Percentiles rank a stretch among this genome's conserved stretches.
Conservation (phyloP, 768 basidiomycete species). For the Austroboletus eburneus region DNA sequence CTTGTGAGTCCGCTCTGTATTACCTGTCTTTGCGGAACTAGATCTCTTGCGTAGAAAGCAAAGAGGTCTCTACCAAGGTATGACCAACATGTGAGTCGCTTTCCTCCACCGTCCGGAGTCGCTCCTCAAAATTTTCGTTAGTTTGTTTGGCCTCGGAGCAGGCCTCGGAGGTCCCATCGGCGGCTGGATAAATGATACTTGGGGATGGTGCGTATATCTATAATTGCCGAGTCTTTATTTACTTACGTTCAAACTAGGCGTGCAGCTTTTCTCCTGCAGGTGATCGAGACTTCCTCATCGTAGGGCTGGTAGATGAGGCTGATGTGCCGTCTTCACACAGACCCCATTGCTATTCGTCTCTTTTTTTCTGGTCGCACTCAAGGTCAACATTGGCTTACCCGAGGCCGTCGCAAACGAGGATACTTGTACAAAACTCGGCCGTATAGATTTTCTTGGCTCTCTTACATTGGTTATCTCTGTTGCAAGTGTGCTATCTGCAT, state of each 20-base stretch:
- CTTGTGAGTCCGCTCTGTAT: slow-evolving; percentile 47
- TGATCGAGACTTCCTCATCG: slow-evolving; percentile 26
- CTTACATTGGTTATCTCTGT: slow-evolving; percentile 71
- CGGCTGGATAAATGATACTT: slow-evolving; percentile 79
- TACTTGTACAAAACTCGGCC: slow-evolving; percentile 59
- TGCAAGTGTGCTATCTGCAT: slow-evolving; percentile 69
- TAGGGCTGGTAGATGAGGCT: slow-evolving; percentile 1
- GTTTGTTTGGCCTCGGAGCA: slow-evolving; percentile 80
- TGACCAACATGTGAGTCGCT: slow-evolving; percentile 73
- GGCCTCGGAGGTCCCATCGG: slow-evolving; percentile 77
- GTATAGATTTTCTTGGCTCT: slow-evolving; percentile 84
- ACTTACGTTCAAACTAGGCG: slow-evolving; percentile 49
- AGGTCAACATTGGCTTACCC: slow-evolving; percentile 78
- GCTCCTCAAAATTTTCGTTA: slow-evolving; percentile 28
- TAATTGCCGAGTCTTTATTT: neutral
- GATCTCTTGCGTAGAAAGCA: slow-evolving; percentile 53
- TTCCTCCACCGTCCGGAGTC: slow-evolving; percentile 1
- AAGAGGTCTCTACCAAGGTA: slow-evolving; percentile 87
- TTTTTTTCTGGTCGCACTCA: slow-evolving; percentile 62
- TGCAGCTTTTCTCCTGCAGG: slow-evolving; percentile 83
- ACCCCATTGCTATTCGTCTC: slow-evolving; percentile 74
- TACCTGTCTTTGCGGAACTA: slow-evolving; percentile 1
- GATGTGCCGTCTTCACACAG: slow-evolving; percentile 36
- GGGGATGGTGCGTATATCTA: slow-evolving; percentile 66
- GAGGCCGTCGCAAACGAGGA: slow-evolving; percentile 57